Evolutionary conservation across 768 basidiomycete genomes (phyloP), one percentile per base, ranked within the genome.

Genomic region (Termitomyces titanicus): DNA sequence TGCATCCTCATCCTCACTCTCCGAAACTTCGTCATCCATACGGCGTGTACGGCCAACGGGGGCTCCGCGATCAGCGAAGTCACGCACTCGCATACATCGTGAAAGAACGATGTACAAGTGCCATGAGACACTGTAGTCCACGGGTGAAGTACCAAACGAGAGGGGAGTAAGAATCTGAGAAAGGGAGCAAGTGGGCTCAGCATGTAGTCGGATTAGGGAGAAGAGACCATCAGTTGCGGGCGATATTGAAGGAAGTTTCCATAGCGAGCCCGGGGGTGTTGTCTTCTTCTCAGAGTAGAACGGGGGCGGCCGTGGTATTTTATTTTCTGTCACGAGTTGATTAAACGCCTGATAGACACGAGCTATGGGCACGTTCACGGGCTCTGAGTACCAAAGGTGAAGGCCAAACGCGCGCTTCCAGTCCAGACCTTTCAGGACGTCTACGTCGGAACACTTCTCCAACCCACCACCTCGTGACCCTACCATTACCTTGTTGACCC

Each of bases 331-430:
- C 59, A 69, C 68, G 12, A 73, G 70, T 12, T 70, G 65, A 31
- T 81, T 77, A 66, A 89, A 96, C 0, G 80, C 71, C 11, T 77
- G 69, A 61, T 92, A 85, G 1, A 87, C 86, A 40, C 88, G 81
- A 2, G 82, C 74, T 55, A 94, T 82, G 4, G 90, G 75, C 3
- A 87, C 79, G 56, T 89, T 81, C 60, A 92, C 76, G 3, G 83
- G 78, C 40, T 86, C 79, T 0, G 84, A 85, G 67, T 86, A 98
- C 97, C 97, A 99, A 31, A 98, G 72, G 57, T 87, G 86, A 42
- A 98, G 72, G 2, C 92, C 97, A 66, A 98, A 91, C 0, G 87
- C 86, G 18, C 94, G 84, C 68, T 94, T 95, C 97, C 97, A 99
- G 66, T 97, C 95, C 51, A 98, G 70, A 0, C 83, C 89, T 50